phyloP scores from a whole-genome alignment of 2,329 filamentous ascomycete genomes.

The Didymella glomerata region DNA sequence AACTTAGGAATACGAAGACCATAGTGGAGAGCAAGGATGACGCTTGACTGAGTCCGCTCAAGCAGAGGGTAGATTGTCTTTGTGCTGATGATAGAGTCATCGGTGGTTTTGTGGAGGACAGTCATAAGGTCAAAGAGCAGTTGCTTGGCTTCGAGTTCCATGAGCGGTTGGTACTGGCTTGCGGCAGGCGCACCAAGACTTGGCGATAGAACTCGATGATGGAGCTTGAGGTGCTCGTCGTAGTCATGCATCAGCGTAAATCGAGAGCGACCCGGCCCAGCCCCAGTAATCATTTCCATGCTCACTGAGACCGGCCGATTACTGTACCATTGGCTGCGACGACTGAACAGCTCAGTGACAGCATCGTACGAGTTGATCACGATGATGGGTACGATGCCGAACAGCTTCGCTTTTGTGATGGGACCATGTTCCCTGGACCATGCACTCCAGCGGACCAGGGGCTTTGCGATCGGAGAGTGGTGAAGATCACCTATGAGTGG shows the following conservation, averaged over 20 bases:
- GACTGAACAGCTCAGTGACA: conserved; percentile 1
- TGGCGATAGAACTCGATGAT: neutral
- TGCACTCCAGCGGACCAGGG: neutral
- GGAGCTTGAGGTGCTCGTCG: neutral
- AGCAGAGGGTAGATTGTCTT: neutral
- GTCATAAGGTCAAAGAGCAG: neutral
- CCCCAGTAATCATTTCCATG: conserved; percentile 1
- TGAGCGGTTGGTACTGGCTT: neutral
- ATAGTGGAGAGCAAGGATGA: neutral
- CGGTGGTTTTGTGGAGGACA: neutral
- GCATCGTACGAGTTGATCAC: neutral
- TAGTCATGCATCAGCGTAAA: conserved; percentile 3
- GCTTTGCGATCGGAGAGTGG: conserved; percentile 1
- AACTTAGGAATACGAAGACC: neutral
- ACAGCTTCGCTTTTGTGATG: neutral
- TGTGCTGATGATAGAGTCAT: neutral
- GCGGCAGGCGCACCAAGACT: neutral
- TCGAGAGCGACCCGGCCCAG: neutral
- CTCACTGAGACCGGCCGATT: neutral
- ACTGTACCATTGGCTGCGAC: conserved; percentile 1
- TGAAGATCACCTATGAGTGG: conserved; percentile 3
- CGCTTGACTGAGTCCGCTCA: neutral
- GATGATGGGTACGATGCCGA: neutral
- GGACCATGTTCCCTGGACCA: neutral
- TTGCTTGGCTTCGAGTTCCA: neutral